Evolutionary conservation across 2,329 filamentous ascomycete species (phyloP).

Genomic region (Dactylellina cionopaga): DNA sequence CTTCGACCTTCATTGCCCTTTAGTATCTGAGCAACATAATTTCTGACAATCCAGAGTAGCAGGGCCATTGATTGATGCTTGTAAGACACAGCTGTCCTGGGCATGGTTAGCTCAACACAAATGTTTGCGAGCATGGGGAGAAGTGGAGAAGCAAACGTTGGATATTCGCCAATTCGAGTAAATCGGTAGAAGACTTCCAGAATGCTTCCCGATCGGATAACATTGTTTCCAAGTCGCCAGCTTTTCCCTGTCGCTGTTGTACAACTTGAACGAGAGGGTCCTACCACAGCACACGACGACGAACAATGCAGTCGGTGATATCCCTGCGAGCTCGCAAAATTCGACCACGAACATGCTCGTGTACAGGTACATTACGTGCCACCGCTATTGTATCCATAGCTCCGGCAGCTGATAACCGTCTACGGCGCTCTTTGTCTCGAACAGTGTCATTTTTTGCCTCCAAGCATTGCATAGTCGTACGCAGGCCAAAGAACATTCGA

Average conservation of each 20-base stretch:
- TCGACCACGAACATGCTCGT: too few species aligned
- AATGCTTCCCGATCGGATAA: constrained; percentile 32
- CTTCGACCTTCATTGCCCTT: too few species aligned
- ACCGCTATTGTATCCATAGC: not conserved
- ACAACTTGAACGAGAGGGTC: constrained; percentile 40
- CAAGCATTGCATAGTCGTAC: not conserved
- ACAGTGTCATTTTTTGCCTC: constrained; percentile 4
- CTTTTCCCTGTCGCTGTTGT: constrained; percentile 25
- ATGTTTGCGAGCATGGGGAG: too few species aligned
- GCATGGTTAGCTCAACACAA: too few species aligned
- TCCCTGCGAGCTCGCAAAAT: too few species aligned
- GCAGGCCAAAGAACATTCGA: not conserved
- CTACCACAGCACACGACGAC: constrained; percentile 21
- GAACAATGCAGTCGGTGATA: constrained; percentile 22
- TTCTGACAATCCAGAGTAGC: too few species aligned
- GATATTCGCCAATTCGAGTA: constrained; percentile 19
- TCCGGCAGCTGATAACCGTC: constrained; percentile 19
- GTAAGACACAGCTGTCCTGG: too few species aligned
- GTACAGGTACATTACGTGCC: constrained; percentile 22
- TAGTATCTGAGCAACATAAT: constrained; percentile 28
- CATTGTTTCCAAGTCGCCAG: constrained; percentile 9
- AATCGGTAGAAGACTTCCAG: constrained; percentile 38
- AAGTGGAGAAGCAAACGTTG: constrained; percentile 26
- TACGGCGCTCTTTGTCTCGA: not conserved
- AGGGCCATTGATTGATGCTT: too few species aligned